Evolutionary conservation across 352 stramenopile species (phyloP), one percentile per base, ranked within the genome.

Genomic region (Phytophthora chlamydospora): DNA sequence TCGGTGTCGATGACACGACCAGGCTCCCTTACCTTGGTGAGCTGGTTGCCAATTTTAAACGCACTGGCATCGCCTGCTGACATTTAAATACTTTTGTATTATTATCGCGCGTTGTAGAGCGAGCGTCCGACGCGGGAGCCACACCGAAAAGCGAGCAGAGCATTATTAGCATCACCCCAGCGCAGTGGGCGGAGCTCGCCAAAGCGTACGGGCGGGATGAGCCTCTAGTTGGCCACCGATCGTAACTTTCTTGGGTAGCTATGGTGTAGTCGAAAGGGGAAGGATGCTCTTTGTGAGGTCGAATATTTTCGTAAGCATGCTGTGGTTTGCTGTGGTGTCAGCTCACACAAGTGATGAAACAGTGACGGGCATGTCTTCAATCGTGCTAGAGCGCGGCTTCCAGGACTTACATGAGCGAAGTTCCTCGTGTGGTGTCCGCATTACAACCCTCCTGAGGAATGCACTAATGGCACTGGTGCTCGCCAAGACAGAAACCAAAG

Each of bases 81-180:
- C 24, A 29, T 29, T 29, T 29, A n/a, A n/a, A n/a, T n/a, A 16
- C 9, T 19, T 35, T 19, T 47, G 24, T 29, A 29, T 6, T 29
- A 29, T 16, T 47, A 12, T 35, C 16, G 41, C 16, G 19, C 32
- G 32, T 33, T 42, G 33, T 16, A 59, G 51, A 59, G 10, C 27
- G 34, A 36, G 50, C 2, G 2, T 16, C 5, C 31, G 10, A 4
- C 6, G n/a, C 8, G 0, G 29, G 35, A 32, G 11, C 31, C 16
- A 2, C 12, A 21, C 17, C 51, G 13, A 50, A 16, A 10, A 52
- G 39, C 19, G 32, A 46, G 17, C 38, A 58, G 52, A 35, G 46
- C 21, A 52, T 64, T 27, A 35, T 64, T 16, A 64, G 56, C 19
- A 48, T 64, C 16, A 58, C 56, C 13, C 56, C 45, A 40, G n/a